phyloP scores from a whole-genome alignment of 2,329 filamentous ascomycete species.

The Diplodia sapinea region DNA sequence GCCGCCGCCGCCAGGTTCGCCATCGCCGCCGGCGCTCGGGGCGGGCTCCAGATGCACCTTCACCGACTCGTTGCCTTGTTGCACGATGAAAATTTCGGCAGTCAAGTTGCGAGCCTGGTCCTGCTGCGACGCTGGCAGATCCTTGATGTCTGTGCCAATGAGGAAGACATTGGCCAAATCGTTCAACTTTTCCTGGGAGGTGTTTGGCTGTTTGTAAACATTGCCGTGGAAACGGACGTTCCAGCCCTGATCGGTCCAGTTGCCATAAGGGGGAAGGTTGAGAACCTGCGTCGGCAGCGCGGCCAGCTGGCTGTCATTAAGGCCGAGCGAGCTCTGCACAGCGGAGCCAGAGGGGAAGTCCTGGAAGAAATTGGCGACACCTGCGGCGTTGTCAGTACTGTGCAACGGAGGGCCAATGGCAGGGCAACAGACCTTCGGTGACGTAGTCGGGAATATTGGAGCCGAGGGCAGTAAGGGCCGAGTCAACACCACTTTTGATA shows the following conservation, averaged over 20 bases:
- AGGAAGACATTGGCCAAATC: constrained; percentile 74
- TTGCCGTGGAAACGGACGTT: constrained; percentile 78
- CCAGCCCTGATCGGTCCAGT: constrained; percentile 80
- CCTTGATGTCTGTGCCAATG: constrained; percentile 65
- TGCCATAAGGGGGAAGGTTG: constrained; percentile 71
- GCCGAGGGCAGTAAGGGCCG: constrained; percentile 42
- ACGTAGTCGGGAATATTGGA: constrained; percentile 46
- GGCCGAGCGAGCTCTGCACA: constrained; percentile 66
- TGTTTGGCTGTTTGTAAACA: constrained; percentile 79
- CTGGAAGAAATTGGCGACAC: constrained; percentile 71
- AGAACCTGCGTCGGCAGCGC: constrained; percentile 72
- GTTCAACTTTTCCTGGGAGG: constrained; percentile 68
- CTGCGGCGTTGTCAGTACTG: constrained; percentile 33
- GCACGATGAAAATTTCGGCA: constrained; percentile 74
- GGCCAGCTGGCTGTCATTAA: constrained; percentile 63
- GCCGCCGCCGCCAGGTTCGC: constrained; percentile 56
- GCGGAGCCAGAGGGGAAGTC: constrained; percentile 66
- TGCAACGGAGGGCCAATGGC: not conserved
- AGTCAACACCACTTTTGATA: constrained; percentile 42
- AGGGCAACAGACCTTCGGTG: constrained; percentile 41
- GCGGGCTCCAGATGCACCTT: constrained; percentile 67
- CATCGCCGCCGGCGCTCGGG: constrained; percentile 60
- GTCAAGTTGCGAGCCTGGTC: constrained; percentile 76
- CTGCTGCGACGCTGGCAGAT: constrained; percentile 65
- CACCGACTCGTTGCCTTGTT: constrained; percentile 69